A percentile compares a stretch with the other conserved stretches of the same genome.
These are phyloP conservation scores for Colletotrichum salicis DNA, from an alignment of 2,329 filamentous ascomycete genomes.

Conservation along the genomic window DNA sequence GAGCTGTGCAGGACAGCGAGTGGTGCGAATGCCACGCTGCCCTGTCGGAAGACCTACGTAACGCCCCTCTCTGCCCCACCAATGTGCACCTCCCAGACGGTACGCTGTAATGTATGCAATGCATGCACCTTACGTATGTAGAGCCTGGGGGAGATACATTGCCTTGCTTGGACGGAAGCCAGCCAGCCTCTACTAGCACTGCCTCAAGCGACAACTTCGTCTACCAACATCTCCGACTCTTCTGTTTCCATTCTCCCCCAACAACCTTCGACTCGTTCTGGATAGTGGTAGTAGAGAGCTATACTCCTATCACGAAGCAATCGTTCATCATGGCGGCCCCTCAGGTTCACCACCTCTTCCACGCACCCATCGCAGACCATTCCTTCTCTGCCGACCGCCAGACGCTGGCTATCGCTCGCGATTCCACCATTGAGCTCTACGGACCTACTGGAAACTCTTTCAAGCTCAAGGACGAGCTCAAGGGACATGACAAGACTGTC, in stretches of 20 bases:
- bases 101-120: conserved; percentile 8
- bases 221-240: neutral
- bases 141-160: conserved; percentile 5
- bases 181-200: conserved; percentile 19
- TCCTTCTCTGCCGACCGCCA: conserved; percentile 94
- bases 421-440: conserved; percentile 92
- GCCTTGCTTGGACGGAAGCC: conserved; percentile 16
- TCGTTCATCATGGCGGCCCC: conserved; percentile 77
- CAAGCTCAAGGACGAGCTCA: conserved; percentile 89
- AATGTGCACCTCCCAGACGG: conserved; percentile 6
- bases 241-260: neutral
- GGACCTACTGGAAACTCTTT: conserved; percentile 77
- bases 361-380: conserved; percentile 95
- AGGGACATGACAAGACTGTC: conserved; percentile 96
- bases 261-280: conserved; percentile 1
- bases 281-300: conserved; percentile 93
- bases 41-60: conserved; percentile 13
- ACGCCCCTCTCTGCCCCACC: conserved; percentile 28
- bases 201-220: conserved; percentile 17
- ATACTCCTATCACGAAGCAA: conserved; percentile 76
- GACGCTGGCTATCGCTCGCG: conserved; percentile 89
- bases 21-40: conserved; percentile 3
- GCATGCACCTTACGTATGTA: conserved; percentile 24
- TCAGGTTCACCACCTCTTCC: conserved; percentile 96
- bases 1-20: neutral